Percentiles rank a stretch among this genome's conserved stretches.
phyloP scores from a whole-genome alignment of 1,284 basidiomycete species.

The Ustanciosporium gigantosporum region DNA sequence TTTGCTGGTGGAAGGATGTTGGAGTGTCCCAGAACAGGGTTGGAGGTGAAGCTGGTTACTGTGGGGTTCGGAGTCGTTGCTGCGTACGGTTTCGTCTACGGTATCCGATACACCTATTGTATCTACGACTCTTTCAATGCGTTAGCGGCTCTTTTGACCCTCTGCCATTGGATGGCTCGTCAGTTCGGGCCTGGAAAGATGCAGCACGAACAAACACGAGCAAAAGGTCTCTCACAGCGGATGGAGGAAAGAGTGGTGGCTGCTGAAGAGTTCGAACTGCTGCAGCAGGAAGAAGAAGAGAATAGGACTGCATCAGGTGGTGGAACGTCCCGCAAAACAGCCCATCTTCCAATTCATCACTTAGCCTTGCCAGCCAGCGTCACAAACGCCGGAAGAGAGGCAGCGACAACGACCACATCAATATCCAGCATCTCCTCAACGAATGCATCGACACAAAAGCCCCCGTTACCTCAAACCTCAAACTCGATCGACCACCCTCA shows the following conservation, averaged over 20 bases:
- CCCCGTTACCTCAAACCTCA: too few species aligned
- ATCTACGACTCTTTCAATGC: slow-evolving; percentile 33
- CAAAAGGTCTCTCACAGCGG: neutral
- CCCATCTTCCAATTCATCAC: slow-evolving; percentile 24
- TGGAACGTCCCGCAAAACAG: neutral
- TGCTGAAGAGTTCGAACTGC: slow-evolving; percentile 8
- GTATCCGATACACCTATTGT: slow-evolving; percentile 39
- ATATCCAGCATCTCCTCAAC: too few species aligned
- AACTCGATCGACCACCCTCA: too few species aligned
- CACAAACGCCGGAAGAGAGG: neutral
- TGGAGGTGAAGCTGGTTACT: slow-evolving; percentile 12
- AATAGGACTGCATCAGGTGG: neutral
- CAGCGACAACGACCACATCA: neutral
- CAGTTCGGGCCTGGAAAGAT: slow-evolving; percentile 1
- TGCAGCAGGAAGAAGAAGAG: neutral
- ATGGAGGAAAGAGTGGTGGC: neutral
- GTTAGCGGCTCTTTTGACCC: slow-evolving; percentile 9
- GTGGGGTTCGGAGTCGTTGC: slow-evolving; percentile 20
- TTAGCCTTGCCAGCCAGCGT: slow-evolving; percentile 11
- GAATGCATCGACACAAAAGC: neutral
- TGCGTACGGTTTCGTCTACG: slow-evolving; percentile 32
- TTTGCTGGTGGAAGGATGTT: slow-evolving; percentile 35
- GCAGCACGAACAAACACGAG: neutral
- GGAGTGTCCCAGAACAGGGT: slow-evolving; percentile 8
- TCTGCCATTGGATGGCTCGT: slow-evolving; percentile 29